Conservation (phyloP, 2,329 filamentous ascomycete species). For the Exserohilum turcica region DNA sequence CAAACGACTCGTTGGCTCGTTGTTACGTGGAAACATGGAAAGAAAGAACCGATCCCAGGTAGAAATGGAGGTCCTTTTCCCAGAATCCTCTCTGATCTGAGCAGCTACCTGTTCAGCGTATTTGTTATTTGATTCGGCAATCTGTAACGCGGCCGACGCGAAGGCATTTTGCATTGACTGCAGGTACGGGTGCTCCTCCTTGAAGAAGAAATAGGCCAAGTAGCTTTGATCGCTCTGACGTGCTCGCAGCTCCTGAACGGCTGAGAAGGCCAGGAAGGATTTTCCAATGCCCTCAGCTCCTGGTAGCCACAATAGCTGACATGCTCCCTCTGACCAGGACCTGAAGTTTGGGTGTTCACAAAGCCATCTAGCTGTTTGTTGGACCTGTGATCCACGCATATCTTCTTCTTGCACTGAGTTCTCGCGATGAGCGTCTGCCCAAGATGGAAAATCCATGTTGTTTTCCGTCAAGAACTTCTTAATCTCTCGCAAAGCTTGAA, state of each 20-base stretch:
- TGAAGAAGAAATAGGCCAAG: slow-evolving; percentile 47
- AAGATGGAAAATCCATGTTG: neutral
- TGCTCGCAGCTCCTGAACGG: neutral
- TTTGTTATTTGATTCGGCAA: slow-evolving; percentile 35
- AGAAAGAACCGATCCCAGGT: slow-evolving; percentile 1
- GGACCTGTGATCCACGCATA: neutral
- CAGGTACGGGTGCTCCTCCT: slow-evolving; percentile 39
- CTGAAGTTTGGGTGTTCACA: neutral
- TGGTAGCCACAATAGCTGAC: neutral
- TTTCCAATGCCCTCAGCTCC: slow-evolving; percentile 4
- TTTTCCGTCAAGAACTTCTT: slow-evolving; percentile 2
- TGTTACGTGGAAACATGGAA: neutral
- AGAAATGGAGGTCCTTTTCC: neutral
- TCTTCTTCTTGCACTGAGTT: neutral
- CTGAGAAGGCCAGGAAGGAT: slow-evolving; percentile 1
- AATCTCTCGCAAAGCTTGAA: neutral
- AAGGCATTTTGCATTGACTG: slow-evolving; percentile 30
- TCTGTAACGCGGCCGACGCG: slow-evolving; percentile 35
- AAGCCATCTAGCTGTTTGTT: neutral
- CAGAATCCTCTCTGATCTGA: slow-evolving; percentile 34
- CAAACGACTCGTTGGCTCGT: neutral
- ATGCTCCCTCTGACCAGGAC: neutral
- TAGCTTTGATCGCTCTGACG: neutral
- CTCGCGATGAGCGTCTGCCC: neutral
- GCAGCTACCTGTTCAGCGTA: slow-evolving; percentile 40